Evolutionary conservation across 345 rosid genomes (phyloP).

Genomic region (Gossypium anomalum): DNA sequence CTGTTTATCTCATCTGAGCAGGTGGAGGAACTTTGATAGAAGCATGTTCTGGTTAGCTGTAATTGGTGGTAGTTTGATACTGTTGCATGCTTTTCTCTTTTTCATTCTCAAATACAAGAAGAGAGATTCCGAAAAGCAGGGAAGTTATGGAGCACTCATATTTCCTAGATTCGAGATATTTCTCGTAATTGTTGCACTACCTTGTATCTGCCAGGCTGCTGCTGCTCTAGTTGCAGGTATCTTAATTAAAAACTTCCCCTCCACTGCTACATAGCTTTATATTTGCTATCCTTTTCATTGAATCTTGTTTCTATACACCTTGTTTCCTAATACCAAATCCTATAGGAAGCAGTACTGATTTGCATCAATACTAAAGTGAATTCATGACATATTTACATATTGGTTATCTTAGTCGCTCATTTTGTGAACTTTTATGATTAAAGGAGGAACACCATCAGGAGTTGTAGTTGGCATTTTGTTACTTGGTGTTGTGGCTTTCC

Average conservation of each 20-base stretch:
- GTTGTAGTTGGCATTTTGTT: slow-evolving; percentile 52
- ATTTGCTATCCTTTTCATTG: neutral
- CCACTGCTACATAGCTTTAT: neutral
- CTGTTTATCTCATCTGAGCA: slow-evolving; percentile 25
- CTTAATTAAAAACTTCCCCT: neutral
- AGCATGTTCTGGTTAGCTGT: slow-evolving; percentile 91
- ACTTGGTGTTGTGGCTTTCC: slow-evolving; percentile 44
- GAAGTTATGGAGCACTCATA: slow-evolving; percentile 53
- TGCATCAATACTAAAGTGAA: neutral
- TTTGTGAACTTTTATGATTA: slow-evolving; percentile 19
- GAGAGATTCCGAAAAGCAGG: slow-evolving; percentile 35
- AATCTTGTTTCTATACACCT: neutral
- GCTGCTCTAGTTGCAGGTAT: slow-evolving; percentile 64
- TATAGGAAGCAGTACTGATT: neutral
- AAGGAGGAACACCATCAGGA: slow-evolving; percentile 49
- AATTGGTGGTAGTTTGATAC: slow-evolving; percentile 57
- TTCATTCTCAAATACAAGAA: slow-evolving; percentile 51
- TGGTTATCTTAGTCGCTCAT: neutral
- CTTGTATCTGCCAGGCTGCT: slow-evolving; percentile 68
- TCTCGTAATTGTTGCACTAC: slow-evolving; percentile 68
- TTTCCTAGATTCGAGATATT: slow-evolving; percentile 84
- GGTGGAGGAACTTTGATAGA: slow-evolving; percentile 84
- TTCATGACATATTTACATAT: neutral
- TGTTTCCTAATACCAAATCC: neutral
- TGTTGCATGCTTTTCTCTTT: slow-evolving; percentile 51